These are phyloP conservation scores for Herpetomonas muscarum DNA, from an alignment of 208 protist genomes.

Conservation along the genomic window DNA sequence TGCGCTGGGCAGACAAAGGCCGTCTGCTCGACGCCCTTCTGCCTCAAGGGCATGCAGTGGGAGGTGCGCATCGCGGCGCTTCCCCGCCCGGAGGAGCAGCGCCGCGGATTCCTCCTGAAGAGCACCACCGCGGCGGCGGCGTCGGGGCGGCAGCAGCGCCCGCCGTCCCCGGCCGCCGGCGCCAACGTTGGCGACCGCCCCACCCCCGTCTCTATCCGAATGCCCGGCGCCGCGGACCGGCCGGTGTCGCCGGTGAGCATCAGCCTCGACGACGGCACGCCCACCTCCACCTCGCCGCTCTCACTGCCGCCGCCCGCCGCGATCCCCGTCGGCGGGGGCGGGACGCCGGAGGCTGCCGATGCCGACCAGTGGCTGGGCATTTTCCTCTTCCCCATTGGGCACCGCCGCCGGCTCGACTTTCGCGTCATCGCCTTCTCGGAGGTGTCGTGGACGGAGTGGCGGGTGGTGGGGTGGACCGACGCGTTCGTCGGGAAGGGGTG, in stretches of 20 bases:
- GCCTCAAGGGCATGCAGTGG: constrained; percentile 49
- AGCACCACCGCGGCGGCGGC: neutral
- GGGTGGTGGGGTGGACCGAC: constrained; percentile 47
- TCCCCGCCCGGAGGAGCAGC: constrained; percentile 1
- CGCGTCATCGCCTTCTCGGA: constrained; percentile 69
- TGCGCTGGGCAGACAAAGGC: constrained; percentile 42
- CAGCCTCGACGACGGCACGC: neutral
- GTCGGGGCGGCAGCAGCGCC: neutral
- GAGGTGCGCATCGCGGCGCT: constrained; percentile 58
- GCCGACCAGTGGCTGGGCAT: constrained; percentile 58
- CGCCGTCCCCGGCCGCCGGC: constrained; percentile 1
- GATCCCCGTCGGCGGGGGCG: neutral
- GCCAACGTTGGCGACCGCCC: neutral
- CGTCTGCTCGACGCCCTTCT: constrained; percentile 58
- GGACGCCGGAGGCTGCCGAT: constrained; percentile 8
- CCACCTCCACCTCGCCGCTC: neutral
- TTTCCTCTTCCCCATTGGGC: constrained; percentile 56
- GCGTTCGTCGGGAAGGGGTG: constrained; percentile 59
- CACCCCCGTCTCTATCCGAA: neutral
- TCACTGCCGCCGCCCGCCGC: neutral
- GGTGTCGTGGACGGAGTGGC: constrained; percentile 64
- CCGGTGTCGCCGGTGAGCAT: neutral
- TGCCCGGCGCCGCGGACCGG: neutral
- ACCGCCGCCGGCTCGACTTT: constrained; percentile 62
- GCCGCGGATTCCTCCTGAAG: neutral